Conservation (phyloP, 208 protist genomes). For the Trypanosoma lewisi region DNA sequence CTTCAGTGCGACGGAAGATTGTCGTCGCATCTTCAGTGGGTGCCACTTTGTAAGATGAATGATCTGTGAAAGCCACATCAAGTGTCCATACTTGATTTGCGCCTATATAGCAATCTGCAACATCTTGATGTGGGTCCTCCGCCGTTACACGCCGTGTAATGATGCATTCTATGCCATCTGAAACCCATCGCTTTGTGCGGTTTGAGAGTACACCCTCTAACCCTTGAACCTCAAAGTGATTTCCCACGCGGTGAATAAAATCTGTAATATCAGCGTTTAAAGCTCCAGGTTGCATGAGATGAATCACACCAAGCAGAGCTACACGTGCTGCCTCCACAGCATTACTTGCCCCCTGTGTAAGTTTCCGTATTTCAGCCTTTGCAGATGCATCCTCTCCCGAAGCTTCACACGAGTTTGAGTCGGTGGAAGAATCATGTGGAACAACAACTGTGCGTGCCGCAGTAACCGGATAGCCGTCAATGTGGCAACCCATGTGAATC, state of each 20-base stretch:
- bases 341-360: constrained; percentile 68
- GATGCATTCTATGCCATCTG: constrained; percentile 96
- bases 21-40: constrained; percentile 44
- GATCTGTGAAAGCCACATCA: constrained; percentile 88
- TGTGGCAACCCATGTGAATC: constrained; percentile 96
- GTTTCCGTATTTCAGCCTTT: neutral
- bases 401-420: no score
- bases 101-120: constrained; percentile 79
- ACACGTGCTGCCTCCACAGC: constrained; percentile 94
- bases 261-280: constrained; percentile 93
- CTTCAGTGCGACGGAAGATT: constrained; percentile 67
- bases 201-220: constrained; percentile 97
- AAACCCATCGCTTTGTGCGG: constrained; percentile 95
- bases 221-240: constrained; percentile 87
- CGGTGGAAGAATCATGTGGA: constrained; percentile 16
- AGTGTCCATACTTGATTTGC: constrained; percentile 85
- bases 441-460: constrained; percentile 94
- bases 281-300: constrained; percentile 66
- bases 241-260: constrained; percentile 89
- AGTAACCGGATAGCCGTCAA: constrained; percentile 96
- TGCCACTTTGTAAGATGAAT: constrained; percentile 28
- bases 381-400: constrained; percentile 2
- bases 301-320: constrained; percentile 87
- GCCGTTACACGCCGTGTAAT: constrained; percentile 79
- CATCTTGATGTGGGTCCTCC: constrained; percentile 87